A percentile compares a stretch with the other conserved stretches of the same genome.
Evolutionary conservation across 495 filamentous ascomycete species (phyloP).

Genomic region (Copromyces sp.): DNA sequence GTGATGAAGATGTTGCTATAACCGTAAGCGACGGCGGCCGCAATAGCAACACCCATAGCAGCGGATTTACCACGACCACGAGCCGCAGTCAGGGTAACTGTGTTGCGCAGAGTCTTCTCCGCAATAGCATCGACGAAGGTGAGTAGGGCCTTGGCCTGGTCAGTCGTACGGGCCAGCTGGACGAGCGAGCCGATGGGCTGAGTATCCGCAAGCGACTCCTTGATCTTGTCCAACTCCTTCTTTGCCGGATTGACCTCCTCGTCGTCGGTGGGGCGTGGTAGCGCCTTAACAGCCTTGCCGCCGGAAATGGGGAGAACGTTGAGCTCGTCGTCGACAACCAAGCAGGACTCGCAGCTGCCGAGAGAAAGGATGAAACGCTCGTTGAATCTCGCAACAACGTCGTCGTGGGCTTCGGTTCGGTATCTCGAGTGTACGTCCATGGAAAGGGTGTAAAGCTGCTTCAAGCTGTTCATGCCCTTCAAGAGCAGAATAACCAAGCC

Average conservation of each 20-base stretch:
- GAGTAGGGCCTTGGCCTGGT: constrained; percentile 89
- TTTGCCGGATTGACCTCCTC: constrained; percentile 54
- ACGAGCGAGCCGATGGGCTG: constrained; percentile 80
- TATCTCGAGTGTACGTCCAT: constrained; percentile 99
- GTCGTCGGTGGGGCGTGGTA: constrained; percentile 63
- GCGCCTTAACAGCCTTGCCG: constrained; percentile 78
- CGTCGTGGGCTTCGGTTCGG: constrained; percentile 90
- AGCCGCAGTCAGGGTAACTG: constrained; percentile 85
- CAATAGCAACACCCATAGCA: constrained; percentile 85
- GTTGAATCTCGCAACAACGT: constrained; percentile 94
- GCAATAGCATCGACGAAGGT: constrained; percentile 95
- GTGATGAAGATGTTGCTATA: constrained; percentile 99
- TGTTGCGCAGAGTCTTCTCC: constrained; percentile 89
- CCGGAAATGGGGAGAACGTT: constrained; percentile 97
- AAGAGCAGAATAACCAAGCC: constrained; percentile 82
- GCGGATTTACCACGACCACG: constrained; percentile 97
- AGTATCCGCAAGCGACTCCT: constrained; percentile 73
- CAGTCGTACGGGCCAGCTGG: constrained; percentile 75
- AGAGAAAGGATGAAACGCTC: constrained; percentile 94
- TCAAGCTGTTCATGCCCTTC: constrained; percentile 94
- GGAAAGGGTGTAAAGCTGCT: constrained; percentile 91
- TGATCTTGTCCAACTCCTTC: constrained; percentile 75
- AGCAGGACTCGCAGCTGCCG: constrained; percentile 84
- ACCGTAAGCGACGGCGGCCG: constrained; percentile 86
- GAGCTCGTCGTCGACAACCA: constrained; percentile 95